Evolutionary conservation across 352 stramenopile species (phyloP), one percentile per base, ranked within the genome.

Genomic region (Phytophthora sp.): DNA sequence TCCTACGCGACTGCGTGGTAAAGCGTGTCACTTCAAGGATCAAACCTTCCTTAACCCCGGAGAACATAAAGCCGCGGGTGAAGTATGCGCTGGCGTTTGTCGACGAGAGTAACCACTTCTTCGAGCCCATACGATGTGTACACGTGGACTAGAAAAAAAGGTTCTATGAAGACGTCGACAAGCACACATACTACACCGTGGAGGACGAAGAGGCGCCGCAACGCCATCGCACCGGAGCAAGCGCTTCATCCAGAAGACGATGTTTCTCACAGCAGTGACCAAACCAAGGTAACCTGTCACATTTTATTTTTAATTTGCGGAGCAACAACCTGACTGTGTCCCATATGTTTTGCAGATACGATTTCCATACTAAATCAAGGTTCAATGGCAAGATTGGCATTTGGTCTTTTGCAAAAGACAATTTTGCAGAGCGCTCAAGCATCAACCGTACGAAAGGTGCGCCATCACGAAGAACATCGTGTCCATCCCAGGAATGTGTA

Each of bases 341-440:
- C 41, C 21, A 16, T 31, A 49, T 33, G 20, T 26, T 30, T 31
- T 30, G 9, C 29, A 33, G 29, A 16, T 30, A 31, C 21, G 20
- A 49, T 21, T 30, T n/a, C 41, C 41, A 49, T 29, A 26, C 3
- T 11, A 49, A 49, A 29, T 5, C 45, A 15, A 53, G 16, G 45
- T 66, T 66, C 6, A 50, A 74, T 20, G 60, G 67, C 1, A 77
- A 80, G 29, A 62, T 73, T 12, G 71, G 59, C 1, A 64, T 68
- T 0, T 76, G 72, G 63, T 46, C 45, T 3, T 76, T 80, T 35
- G 47, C 41, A 2, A 31, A 72, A 27, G n/a, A 36, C 1, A 44
- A 23, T 2, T 16, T 57, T 0, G 64, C 72, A 1, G 7, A 69
- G 42, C 50, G 52, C 1, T 55, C 31, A 7, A 80, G 59, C 29